These are phyloP conservation scores for Lindgomyces ingoldianus DNA, from an alignment of 495 filamentous ascomycete genomes.

Conservation along the genomic window DNA sequence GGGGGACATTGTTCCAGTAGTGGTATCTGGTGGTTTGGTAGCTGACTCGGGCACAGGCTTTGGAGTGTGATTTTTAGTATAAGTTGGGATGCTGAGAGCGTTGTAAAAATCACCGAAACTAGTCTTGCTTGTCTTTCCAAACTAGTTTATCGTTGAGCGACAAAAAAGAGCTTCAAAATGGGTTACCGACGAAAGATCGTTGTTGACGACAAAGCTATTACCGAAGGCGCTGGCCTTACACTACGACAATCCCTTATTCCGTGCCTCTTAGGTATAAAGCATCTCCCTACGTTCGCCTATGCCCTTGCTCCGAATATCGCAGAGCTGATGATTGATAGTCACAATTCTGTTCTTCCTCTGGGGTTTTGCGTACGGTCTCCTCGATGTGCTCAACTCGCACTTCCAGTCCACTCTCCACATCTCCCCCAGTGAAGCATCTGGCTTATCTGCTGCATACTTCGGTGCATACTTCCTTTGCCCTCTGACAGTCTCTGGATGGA, in stretches of 20 bases:
- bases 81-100: background rate
- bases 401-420: slow-evolving; percentile 55
- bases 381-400: slow-evolving; percentile 58
- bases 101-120: background rate
- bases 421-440: slow-evolving; percentile 45
- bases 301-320: background rate
- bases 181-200: background rate
- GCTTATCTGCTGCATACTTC: slow-evolving; percentile 56
- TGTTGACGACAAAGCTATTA: slow-evolving; percentile 9
- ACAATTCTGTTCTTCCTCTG: slow-evolving; percentile 34
- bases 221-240: background rate
- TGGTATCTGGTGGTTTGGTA: background rate
- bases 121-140: background rate
- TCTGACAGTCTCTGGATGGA: slow-evolving; percentile 65
- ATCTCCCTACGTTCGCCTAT: background rate
- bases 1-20: background rate
- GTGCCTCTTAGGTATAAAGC: background rate
- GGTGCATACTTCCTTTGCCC: slow-evolving; percentile 65
- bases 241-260: slow-evolving; percentile 3
- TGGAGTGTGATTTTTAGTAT: background rate
- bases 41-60: background rate
- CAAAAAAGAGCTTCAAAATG: background rate
- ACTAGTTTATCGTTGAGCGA: background rate
- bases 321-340: background rate
- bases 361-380: slow-evolving; percentile 56